These are phyloP conservation scores for Trichoderma orchidacearum DNA, from an alignment of 495 filamentous ascomycete species.

Conservation along the genomic window DNA sequence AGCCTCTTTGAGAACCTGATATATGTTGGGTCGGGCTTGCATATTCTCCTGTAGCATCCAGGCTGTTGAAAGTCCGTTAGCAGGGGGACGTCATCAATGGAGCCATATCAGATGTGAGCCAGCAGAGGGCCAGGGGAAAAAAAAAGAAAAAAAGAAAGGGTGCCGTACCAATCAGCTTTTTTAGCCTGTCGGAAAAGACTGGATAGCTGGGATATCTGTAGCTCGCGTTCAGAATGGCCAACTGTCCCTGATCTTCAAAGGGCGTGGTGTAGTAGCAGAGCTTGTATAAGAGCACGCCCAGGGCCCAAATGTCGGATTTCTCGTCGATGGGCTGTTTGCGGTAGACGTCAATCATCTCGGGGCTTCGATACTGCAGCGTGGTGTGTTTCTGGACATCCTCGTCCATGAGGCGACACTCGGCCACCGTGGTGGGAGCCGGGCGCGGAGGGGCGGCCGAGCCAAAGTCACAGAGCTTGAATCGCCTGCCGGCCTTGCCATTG, in stretches of 20 bases:
- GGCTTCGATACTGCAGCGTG: conserved; percentile 91
- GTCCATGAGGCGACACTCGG: conserved; percentile 81
- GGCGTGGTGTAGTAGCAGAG: conserved; percentile 98
- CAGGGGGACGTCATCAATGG: conserved; percentile 2
- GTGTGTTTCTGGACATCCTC: conserved; percentile 97
- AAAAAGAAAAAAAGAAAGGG: not conserved
- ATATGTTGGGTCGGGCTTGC: conserved; percentile 77
- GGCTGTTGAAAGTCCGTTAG: no score
- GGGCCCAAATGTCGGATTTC: conserved; percentile 97
- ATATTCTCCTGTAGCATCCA: conserved; percentile 85
- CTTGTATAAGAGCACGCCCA: conserved; percentile 94
- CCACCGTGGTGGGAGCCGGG: conserved; percentile 69
- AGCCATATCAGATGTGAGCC: no score
- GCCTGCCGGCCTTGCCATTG: conserved; percentile 33
- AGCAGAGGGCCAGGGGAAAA: not conserved
- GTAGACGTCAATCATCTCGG: conserved; percentile 98
- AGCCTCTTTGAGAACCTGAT: conserved; percentile 74
- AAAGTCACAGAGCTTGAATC: conserved; percentile 97
- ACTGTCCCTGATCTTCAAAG: conserved; percentile 93
- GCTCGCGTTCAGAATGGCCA: conserved; percentile 94
- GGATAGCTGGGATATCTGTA: conserved; percentile 88
- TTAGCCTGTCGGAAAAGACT: conserved; percentile 75
- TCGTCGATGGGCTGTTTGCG: conserved; percentile 93
- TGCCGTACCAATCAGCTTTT: conserved; percentile 75
- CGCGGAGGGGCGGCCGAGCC: conserved; percentile 77